Conservation (phyloP, 441 rosid species). For the Sinapis alba region DNA sequence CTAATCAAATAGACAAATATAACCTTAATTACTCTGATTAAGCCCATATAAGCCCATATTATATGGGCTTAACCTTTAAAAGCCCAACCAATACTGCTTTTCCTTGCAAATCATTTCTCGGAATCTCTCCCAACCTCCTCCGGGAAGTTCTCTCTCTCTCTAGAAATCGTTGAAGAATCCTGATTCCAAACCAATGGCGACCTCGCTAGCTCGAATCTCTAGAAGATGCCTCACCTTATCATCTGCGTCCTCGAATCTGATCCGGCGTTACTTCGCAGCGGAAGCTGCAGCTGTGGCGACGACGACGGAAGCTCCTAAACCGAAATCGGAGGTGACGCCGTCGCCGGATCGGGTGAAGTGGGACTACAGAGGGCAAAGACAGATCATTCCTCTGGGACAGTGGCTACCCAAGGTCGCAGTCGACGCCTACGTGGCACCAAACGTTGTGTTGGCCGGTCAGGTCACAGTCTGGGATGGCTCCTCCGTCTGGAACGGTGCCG, state of each 20-base stretch:
- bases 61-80: neutral
- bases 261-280: constrained; percentile 38
- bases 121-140: constrained; percentile 22
- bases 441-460: constrained; percentile 93
- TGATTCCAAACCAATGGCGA: constrained; percentile 55
- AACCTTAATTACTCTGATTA: neutral
- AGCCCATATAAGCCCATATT: neutral
- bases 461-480: constrained; percentile 89
- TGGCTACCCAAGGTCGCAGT: constrained; percentile 96
- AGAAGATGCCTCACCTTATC: constrained; percentile 45
- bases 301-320: constrained; percentile 50
- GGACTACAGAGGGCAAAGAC: constrained; percentile 98
- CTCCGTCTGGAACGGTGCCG: constrained; percentile 90
- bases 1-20: neutral
- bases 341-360: constrained; percentile 85
- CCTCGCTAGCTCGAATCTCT: constrained; percentile 59
- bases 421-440: constrained; percentile 97
- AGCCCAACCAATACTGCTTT: constrained; percentile 26
- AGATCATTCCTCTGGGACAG: constrained; percentile 92
- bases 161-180: constrained; percentile 29
- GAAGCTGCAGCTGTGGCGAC: constrained; percentile 43
- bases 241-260: constrained; percentile 27
- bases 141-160: constrained; percentile 26
- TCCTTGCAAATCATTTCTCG: neutral
- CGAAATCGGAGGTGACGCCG: constrained; percentile 51